These are phyloP conservation scores for Penicillium ucsense DNA, from an alignment of 495 filamentous ascomycete species.

Conservation along the genomic window DNA sequence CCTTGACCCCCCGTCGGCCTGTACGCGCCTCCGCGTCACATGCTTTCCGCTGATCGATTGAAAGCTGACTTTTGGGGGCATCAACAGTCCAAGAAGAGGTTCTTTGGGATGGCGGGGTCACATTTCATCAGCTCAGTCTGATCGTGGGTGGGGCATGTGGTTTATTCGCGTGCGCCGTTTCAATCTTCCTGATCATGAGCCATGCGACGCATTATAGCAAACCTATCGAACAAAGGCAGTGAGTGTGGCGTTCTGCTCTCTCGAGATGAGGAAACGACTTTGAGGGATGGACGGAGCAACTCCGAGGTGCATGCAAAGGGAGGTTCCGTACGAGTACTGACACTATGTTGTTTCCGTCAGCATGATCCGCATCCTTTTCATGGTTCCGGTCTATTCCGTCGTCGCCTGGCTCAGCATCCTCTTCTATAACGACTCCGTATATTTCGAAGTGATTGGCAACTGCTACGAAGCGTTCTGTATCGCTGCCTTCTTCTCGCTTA, in stretches of 20 bases:
- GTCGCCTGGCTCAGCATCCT: conserved; percentile 69
- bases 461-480: conserved; percentile 93
- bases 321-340: not conserved
- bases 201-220: conserved; percentile 80
- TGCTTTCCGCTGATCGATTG: too few relatives aligned
- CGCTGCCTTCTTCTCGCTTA: conserved; percentile 78
- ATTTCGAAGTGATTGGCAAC: conserved; percentile 71
- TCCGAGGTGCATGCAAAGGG: too few relatives aligned
- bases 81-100: conserved; percentile 29
- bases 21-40: too few relatives aligned
- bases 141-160: conserved; percentile 41
- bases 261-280: too few relatives aligned
- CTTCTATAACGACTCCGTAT: conserved; percentile 72
- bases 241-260: conserved; percentile 15
- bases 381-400: conserved; percentile 77
- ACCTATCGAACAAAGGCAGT: conserved; percentile 77
- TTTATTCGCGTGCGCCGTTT: conserved; percentile 31
- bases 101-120: conserved; percentile 39
- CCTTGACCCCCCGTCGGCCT: not conserved
- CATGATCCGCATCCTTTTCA: conserved; percentile 85
- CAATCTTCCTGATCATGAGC: conserved; percentile 51
- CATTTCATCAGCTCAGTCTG: conserved; percentile 39
- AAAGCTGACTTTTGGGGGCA: too few relatives aligned
- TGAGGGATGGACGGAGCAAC: too few relatives aligned
- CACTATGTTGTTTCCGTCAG: conserved; percentile 25